A percentile compares a stretch with the other conserved stretches of the same genome.
Evolutionary conservation across 805 yeast species (phyloP).

Genomic region (Teunomyces tritomae): DNA sequence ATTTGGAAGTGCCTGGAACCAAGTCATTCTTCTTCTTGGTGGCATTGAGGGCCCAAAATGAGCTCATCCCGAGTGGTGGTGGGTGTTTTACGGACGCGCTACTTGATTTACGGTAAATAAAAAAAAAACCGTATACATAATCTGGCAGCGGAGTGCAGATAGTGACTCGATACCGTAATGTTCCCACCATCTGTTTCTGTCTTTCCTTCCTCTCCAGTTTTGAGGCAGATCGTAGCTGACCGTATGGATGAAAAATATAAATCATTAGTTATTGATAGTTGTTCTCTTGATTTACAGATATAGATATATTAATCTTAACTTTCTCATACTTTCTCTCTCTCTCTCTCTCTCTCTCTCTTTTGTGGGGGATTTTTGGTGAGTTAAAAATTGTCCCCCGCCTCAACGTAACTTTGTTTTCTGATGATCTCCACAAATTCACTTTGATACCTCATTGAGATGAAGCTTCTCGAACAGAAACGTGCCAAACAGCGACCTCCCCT

Average conservation of each 20-base stretch:
- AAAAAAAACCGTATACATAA: background rate
- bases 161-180: too few species aligned
- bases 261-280: too few species aligned
- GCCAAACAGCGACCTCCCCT: background rate
- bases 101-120: background rate
- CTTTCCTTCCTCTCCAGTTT: background rate
- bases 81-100: background rate
- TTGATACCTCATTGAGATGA: background rate
- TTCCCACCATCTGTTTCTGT: background rate
- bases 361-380: too few species aligned
- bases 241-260: too few species aligned
- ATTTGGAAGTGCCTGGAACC: slow-evolving; percentile 53
- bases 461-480: background rate
- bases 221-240: too few species aligned
- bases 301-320: too few species aligned
- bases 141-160: background rate
- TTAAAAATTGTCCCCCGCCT: too few species aligned
- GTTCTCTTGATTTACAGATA: too few species aligned
- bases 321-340: too few species aligned
- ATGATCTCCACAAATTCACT: background rate
- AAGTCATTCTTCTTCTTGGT: slow-evolving; percentile 24
- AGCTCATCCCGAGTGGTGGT: slow-evolving; percentile 5
- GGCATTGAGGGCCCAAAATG: slow-evolving; percentile 35
- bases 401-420: background rate
- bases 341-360: too few species aligned